phyloP scores from a whole-genome alignment of 2,329 filamentous ascomycete species.

The Berkeleyomyces basicola region DNA sequence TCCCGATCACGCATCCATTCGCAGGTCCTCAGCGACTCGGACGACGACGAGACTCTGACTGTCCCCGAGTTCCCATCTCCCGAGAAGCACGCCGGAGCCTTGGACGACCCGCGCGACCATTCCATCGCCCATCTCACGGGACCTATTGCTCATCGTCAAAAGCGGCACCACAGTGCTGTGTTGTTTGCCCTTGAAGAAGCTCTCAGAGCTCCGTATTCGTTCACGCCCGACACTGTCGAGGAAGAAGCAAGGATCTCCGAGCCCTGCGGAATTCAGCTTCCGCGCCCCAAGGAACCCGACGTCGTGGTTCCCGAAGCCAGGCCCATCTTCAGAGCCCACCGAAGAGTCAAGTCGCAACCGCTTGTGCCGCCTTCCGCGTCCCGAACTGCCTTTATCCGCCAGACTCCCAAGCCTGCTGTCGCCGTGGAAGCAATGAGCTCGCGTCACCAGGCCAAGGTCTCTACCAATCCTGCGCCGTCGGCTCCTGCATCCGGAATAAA shows the following conservation, averaged over 20 bases:
- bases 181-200: conserved; percentile 86
- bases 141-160: conserved; percentile 50
- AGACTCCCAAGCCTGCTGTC: background rate
- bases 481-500: conserved; percentile 40
- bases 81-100: conserved; percentile 4
- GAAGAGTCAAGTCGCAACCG: conserved; percentile 10
- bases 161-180: conserved; percentile 74
- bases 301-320: conserved; percentile 31
- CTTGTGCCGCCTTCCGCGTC: conserved; percentile 3
- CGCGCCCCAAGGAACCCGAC: conserved; percentile 27
- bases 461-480: conserved; percentile 4
- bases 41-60: conserved; percentile 21
- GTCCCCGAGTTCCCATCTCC: conserved; percentile 21
- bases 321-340: conserved; percentile 4
- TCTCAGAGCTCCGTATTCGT: conserved; percentile 62
- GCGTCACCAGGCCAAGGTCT: conserved; percentile 10
- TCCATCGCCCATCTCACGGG: conserved; percentile 20
- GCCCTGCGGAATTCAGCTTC: conserved; percentile 44
- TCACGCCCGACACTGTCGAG: conserved; percentile 72
- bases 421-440: conserved; percentile 5
- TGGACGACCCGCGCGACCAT: conserved; percentile 2
- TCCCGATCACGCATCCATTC: conserved; percentile 25
- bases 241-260: conserved; percentile 89
- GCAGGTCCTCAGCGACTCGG: conserved; percentile 32
- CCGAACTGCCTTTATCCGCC: background rate